Conservation (phyloP, 257 asterid genomes). For the Jacaranda copaia region DNA sequence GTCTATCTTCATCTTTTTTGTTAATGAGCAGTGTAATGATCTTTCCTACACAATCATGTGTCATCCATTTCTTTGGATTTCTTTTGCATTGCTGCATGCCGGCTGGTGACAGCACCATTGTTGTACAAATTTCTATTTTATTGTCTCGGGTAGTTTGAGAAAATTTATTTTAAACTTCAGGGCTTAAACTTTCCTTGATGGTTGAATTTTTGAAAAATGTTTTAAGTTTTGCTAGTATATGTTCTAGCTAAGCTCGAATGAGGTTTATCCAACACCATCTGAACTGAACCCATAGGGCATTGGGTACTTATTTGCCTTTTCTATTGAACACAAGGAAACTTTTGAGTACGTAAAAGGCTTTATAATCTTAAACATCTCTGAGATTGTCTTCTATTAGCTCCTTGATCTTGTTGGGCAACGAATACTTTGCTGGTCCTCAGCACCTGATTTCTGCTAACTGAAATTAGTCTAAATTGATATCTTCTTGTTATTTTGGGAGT, state of each 20-base stretch:
- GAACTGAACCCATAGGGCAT: background rate
- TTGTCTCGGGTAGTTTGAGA: no score
- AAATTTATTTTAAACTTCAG: background rate
- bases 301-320: background rate
- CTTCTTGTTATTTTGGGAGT: background rate
- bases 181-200: background rate
- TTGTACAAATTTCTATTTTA: no score
- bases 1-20: background rate
- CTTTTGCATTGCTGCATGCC: no score
- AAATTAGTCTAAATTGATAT: background rate
- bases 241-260: background rate
- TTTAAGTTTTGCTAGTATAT: background rate
- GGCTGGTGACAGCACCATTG: no score
- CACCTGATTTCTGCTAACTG: background rate
- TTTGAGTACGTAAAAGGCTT: background rate
- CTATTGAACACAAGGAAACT: constrained; percentile 7
- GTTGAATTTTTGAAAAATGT: background rate
- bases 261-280: background rate
- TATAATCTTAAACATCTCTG: background rate
- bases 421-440: background rate
- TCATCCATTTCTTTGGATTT: no score
- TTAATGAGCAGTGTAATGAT: no score
- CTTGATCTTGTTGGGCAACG: background rate
- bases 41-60: no score
- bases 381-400: background rate